Percentiles rank a stretch among this genome's conserved stretches.
Conservation (phyloP, 164 flowering plant genomes). For the Annona squamosa region DNA sequence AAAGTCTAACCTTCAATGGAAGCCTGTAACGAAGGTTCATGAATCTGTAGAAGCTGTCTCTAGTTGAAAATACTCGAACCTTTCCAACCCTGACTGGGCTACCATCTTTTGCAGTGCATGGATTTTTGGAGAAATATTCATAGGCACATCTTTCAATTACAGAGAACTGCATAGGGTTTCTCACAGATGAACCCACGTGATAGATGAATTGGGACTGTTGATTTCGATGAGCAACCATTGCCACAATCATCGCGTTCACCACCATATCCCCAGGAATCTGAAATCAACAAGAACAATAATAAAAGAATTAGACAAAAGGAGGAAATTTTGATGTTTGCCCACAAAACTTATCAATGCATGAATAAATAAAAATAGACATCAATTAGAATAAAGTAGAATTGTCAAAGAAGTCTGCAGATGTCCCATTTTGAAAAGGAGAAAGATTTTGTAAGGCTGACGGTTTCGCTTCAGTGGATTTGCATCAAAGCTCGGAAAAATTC, state of each 20-base stretch:
- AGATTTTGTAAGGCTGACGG: too few species aligned
- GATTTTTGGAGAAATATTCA: slow-evolving; percentile 38
- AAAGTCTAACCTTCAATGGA: slow-evolving; percentile 37
- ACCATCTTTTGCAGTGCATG: slow-evolving; percentile 44
- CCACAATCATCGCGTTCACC: slow-evolving; percentile 57
- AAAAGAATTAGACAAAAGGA: too few species aligned
- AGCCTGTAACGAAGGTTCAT: slow-evolving; percentile 38
- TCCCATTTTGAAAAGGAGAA: too few species aligned
- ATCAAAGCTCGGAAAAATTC: too few species aligned
- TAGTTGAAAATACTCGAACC: slow-evolving; percentile 17
- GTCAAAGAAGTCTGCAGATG: too few species aligned
- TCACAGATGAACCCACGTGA: slow-evolving; percentile 56
- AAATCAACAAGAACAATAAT: background rate
- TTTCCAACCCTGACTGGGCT: slow-evolving; percentile 33
- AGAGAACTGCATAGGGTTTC: slow-evolving; percentile 27
- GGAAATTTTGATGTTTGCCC: too few species aligned
- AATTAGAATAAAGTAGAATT: too few species aligned
- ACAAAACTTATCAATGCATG: too few species aligned
- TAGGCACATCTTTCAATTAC: slow-evolving; percentile 17
- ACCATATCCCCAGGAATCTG: slow-evolving; percentile 95
- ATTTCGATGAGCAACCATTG: slow-evolving; percentile 45
- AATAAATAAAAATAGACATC: too few species aligned
- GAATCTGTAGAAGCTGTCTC: slow-evolving; percentile 44
- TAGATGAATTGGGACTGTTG: slow-evolving; percentile 28
- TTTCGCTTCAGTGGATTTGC: too few species aligned